phyloP scores from a whole-genome alignment of 164 flowering plant species.

The Stephania japonica region DNA sequence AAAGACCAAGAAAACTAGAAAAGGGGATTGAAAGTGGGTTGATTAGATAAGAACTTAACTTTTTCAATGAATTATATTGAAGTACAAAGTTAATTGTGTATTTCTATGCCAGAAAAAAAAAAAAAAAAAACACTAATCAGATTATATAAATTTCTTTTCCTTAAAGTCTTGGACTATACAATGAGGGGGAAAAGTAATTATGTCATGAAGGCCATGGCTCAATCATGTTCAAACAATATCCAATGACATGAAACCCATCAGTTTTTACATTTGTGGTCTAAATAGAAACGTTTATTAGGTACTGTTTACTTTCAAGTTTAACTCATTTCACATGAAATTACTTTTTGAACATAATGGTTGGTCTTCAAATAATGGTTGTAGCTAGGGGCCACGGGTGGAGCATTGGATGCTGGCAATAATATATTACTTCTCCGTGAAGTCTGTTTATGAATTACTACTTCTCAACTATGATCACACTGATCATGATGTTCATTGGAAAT shows the following conservation, averaged over 20 bases:
- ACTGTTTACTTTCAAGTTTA: not conserved
- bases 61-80: not conserved
- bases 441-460: no score
- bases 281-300: not conserved
- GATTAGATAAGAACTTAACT: not conserved
- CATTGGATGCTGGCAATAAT: conserved; percentile 99
- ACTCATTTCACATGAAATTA: not conserved
- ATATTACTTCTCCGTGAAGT: no score
- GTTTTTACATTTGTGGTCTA: not conserved
- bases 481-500: no score
- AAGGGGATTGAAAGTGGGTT: not conserved
- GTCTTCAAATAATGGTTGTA: conserved; percentile 4
- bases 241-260: not conserved
- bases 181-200: not conserved
- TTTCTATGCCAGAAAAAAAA: not conserved
- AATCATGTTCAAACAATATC: not conserved
- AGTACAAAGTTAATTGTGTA: not conserved
- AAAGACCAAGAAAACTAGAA: not conserved
- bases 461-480: no score
- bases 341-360: conserved; percentile 8
- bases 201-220: not conserved
- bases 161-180: not conserved
- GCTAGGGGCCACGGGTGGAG: conserved; percentile 91
- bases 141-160: not conserved
- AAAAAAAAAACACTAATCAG: no score